Evolutionary conservation across 352 stramenopile species (phyloP).

Genomic region (Globisporangium nodosum): DNA sequence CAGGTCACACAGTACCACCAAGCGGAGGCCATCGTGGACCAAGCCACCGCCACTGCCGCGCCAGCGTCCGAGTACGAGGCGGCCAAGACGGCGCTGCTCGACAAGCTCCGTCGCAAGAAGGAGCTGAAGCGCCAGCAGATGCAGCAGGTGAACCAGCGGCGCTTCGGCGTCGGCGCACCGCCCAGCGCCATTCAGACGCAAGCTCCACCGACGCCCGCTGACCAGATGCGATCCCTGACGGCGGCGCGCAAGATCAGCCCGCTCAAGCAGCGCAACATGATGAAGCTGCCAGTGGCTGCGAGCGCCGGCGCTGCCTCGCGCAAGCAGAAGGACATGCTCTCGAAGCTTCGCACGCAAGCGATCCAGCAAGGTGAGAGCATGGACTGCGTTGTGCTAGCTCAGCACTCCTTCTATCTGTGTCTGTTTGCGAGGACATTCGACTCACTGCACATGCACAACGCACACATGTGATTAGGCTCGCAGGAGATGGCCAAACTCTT

Average conservation of each 20-base stretch:
- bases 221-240: background rate
- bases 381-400: background rate
- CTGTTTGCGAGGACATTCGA: background rate
- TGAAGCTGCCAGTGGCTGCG: conserved; percentile 50
- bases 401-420: background rate
- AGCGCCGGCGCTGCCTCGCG: conserved; percentile 17
- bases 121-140: conserved; percentile 40
- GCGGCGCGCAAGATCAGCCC: conserved; percentile 22
- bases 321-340: conserved; percentile 64
- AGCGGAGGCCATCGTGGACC: conserved; percentile 23
- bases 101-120: conserved; percentile 64
- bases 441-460: no score
- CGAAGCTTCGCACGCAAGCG: conserved; percentile 44
- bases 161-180: conserved; percentile 27
- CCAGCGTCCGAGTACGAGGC: conserved; percentile 42
- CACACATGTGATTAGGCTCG: conserved; percentile 17
- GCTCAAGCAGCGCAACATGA: conserved; percentile 27
- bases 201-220: no score
- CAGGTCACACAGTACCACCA: conserved; percentile 37
- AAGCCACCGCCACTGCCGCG: conserved; percentile 18
- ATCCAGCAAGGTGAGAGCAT: conserved; percentile 39
- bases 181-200: conserved; percentile 2
- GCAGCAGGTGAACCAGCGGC: conserved; percentile 38
- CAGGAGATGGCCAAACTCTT: conserved; percentile 72
- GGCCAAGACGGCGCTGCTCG: conserved; percentile 50